Evolutionary conservation across 257 asterid genomes (phyloP).

Genomic region (Eucommia ulmoides): DNA sequence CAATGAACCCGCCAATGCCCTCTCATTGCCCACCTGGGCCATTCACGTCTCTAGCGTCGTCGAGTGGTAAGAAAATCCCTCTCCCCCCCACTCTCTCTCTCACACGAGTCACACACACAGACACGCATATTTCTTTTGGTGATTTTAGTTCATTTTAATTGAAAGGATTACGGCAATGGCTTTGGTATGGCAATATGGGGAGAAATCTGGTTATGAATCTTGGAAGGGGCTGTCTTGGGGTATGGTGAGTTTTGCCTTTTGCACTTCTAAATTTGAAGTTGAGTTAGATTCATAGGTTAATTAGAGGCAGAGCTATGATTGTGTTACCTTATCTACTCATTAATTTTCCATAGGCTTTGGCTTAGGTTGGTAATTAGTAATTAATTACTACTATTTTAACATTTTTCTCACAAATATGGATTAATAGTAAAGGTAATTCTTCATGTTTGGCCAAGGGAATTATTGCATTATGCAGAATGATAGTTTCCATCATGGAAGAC

Average conservation of each 20-base stretch:
- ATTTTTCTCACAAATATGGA: too few species aligned
- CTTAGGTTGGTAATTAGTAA: not conserved
- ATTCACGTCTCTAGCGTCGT: constrained; percentile 90
- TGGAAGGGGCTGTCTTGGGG: constrained; percentile 99
- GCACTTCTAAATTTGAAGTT: not conserved
- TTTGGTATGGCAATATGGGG: constrained; percentile 95
- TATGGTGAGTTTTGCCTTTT: constrained; percentile 46
- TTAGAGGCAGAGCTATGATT: too few species aligned
- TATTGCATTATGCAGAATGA: too few species aligned
- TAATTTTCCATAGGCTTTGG: not conserved
- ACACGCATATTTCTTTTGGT: not conserved
- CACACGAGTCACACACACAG: not conserved
- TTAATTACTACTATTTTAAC: too few species aligned
- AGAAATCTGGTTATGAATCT: constrained; percentile 68
- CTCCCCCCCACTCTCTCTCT: not conserved
- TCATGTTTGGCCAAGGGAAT: too few species aligned
- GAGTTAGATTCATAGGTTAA: not conserved
- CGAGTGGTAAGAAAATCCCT: constrained; percentile 49
- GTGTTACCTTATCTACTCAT: not conserved
- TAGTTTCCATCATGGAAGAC: too few species aligned
- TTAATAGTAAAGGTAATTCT: too few species aligned
- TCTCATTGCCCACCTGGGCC: constrained; percentile 93
- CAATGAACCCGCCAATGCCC: constrained; percentile 82
- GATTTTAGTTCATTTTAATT: not conserved
- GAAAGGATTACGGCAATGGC: constrained; percentile 86